Base-by-base conservation (phyloP, 176 grass and related monocot species). In the Musa schizocarpa region DNA sequence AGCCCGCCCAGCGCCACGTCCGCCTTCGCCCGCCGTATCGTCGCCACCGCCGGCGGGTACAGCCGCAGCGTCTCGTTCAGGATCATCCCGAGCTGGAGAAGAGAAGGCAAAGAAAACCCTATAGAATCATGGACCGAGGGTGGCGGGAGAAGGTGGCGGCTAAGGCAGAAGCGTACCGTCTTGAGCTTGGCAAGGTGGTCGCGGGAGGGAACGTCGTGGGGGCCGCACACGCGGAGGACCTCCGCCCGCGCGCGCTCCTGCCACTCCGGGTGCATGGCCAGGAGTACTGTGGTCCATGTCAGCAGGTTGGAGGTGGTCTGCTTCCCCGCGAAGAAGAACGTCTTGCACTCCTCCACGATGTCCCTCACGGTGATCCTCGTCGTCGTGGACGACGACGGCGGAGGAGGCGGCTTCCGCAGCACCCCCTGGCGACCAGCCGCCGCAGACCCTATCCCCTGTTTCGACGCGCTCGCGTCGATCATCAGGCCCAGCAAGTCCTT, bases 261-360 rank as follows among this genome's bases (percentile, higher is more conserved):
- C 95, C 95, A 99, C 72, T 91, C 91, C 4, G 95, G 95, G 62
- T 99, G 91, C 95, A 94, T 92, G 68, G 91, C 88, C 21, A 99
- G 90, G 69, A 99, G 65, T 24, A 99, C 95, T 2, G 88, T 94
- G 54, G 82, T 82, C 95, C 95, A 99, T 8, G 96, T 99, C 84
- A 99, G 88, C 6, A 99, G 90, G 76, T 99, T 99, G 8, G 96
- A 99, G 17, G 96, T 99, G 0, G 96, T 99, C 68, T 99, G 96
- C 85, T 97, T 97, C 4, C 93, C 93, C 24, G 93, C 93, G 77
- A 97, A 97, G 85, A 97, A 96, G 90, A 97, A 93, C 1, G 93
- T 97, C 93, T 97, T 97, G 89, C 93, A 97, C 64, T 97, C 93
- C 85, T 99, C 96, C 23, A 94, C 96, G 34, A 99, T 99, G 72